phyloP scores from a whole-genome alignment of 1,284 basidiomycete genomes.

The Cystobasidiaceae sp. region DNA sequence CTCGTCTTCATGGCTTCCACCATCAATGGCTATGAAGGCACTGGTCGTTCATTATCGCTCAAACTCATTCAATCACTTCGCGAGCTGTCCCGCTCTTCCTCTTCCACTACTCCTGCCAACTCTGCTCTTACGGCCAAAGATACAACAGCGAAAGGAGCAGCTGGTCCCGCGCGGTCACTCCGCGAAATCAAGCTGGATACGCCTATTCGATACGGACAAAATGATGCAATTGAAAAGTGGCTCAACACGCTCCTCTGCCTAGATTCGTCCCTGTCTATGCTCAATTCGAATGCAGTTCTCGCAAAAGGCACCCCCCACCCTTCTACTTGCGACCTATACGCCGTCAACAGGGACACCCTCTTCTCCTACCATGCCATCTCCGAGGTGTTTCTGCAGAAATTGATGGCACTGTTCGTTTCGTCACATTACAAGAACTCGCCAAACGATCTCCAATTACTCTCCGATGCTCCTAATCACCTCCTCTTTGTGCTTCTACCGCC shows the following conservation, averaged over 20 bases:
- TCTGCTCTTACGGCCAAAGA: slow-evolving; percentile 52
- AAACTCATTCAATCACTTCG: slow-evolving; percentile 97
- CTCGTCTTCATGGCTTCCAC: slow-evolving; percentile 98
- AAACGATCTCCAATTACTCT: slow-evolving; percentile 93
- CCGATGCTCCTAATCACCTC: slow-evolving; percentile 93
- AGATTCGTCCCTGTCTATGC: slow-evolving; percentile 67
- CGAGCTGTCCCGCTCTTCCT: slow-evolving; percentile 69
- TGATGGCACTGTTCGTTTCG: slow-evolving; percentile 97
- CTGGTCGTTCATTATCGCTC: slow-evolving; percentile 91
- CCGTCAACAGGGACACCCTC: slow-evolving; percentile 90
- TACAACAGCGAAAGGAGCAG: slow-evolving; percentile 44
- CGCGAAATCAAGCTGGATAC: slow-evolving; percentile 92
- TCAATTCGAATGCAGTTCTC: slow-evolving; percentile 26
- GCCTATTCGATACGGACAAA: slow-evolving; percentile 85
- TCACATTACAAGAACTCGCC: slow-evolving; percentile 99
- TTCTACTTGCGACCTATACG: slow-evolving; percentile 87
- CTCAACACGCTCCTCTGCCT: slow-evolving; percentile 86
- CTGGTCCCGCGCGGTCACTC: slow-evolving; percentile 62
- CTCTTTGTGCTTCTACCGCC: slow-evolving; percentile 94
- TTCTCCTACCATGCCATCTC: slow-evolving; percentile 97
- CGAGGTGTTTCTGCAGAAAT: slow-evolving; percentile 92
- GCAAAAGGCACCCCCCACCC: slow-evolving; percentile 87
- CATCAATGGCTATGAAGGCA: slow-evolving; percentile 99
- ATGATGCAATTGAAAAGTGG: slow-evolving; percentile 92
- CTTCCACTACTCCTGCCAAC: slow-evolving; percentile 56